Conservation (phyloP, 164 flowering plant species). For the Vitis vinifera region ASM3070453v1 NC_081821.1:8995501-8996000, state of each 20-base stretch:
- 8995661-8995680: not conserved
- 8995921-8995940: conserved; percentile 51
- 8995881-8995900: conserved; percentile 74
- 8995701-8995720: not conserved
- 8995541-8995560: no score
- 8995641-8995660: no score
- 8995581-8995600: no score
- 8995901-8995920: conserved; percentile 46
- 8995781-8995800: conserved; percentile 32
- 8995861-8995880: conserved; percentile 90
- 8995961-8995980: conserved; percentile 72
- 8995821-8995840: conserved; percentile 55
- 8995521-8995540: no score
- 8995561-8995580: no score
- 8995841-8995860: conserved; percentile 63
- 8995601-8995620: no score
- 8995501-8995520: no score
- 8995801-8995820: conserved; percentile 18
- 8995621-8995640: no score
- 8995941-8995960: conserved; percentile 84
- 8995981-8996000: conserved; percentile 54
- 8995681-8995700: not conserved
- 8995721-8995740: conserved; percentile 21
- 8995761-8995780: conserved; percentile 45
- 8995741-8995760: conserved; percentile 26